These are phyloP conservation scores for Calonectria pteridis DNA, from an alignment of 2,329 filamentous ascomycete species.

Conservation along the genomic window DNA sequence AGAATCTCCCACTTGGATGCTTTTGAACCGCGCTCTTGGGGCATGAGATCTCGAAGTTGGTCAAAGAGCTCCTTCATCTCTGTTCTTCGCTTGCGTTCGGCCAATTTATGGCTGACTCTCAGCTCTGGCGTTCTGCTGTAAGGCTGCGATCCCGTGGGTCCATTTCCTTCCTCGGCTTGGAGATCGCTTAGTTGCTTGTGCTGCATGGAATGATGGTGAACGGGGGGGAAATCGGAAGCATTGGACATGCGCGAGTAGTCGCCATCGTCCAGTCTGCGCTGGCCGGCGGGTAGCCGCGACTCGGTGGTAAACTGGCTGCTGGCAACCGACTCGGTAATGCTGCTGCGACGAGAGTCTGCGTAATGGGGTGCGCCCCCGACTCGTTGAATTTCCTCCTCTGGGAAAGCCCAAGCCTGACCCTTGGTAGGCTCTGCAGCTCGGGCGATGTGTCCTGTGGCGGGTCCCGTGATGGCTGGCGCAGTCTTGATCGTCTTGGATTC, in stretches of 20 bases:
- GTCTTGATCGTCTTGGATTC: constrained; percentile 70
- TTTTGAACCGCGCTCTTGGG: constrained; percentile 84
- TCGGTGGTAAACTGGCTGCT: constrained; percentile 85
- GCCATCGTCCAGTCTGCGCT: constrained; percentile 77
- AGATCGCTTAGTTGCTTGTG: constrained; percentile 79
- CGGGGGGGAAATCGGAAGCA: constrained; percentile 68
- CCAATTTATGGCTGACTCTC: constrained; percentile 86
- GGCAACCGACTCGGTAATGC: constrained; percentile 80
- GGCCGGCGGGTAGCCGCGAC: constrained; percentile 77
- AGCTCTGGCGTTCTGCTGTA: constrained; percentile 88
- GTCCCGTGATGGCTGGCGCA: constrained; percentile 82
- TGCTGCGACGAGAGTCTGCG: constrained; percentile 78
- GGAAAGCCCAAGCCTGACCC: constrained; percentile 87
- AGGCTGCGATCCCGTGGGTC: constrained; percentile 72
- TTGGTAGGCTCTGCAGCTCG: constrained; percentile 83
- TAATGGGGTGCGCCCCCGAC: constrained; percentile 62
- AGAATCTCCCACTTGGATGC: constrained; percentile 92
- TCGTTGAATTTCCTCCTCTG: constrained; percentile 75
- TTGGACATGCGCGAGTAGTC: constrained; percentile 64
- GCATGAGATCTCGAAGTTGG: constrained; percentile 81
- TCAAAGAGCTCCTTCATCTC: constrained; percentile 93
- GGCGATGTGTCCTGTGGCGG: constrained; percentile 73
- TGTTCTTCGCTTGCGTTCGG: constrained; percentile 84
- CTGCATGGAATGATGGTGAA: constrained; percentile 82
- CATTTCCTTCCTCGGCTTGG: constrained; percentile 67